Evolutionary conservation across 1,284 basidiomycete genomes (phyloP).

Genomic region (Inonotus hispidus): DNA sequence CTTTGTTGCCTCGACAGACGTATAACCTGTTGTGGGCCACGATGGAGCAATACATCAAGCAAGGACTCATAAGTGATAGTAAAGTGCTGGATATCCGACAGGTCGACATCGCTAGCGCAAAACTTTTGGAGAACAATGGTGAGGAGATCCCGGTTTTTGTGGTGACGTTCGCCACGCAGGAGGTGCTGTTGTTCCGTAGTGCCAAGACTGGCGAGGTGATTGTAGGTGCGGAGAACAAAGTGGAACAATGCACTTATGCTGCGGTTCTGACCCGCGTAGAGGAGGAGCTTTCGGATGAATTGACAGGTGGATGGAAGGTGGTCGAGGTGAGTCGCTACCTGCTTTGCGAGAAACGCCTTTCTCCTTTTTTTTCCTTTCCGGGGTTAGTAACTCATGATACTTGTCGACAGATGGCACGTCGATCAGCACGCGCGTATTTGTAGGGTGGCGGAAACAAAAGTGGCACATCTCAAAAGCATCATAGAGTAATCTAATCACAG

Average conservation of each 20-base stretch:
- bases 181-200: conserved; percentile 89
- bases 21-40: conserved; percentile 98
- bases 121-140: conserved; percentile 76
- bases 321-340: conserved; percentile 64
- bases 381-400: not conserved
- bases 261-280: conserved; percentile 87
- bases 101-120: conserved; percentile 77
- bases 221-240: conserved; percentile 84
- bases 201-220: conserved; percentile 81
- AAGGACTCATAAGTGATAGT: conserved; percentile 86
- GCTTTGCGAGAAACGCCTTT: not conserved
- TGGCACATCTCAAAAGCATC: not conserved
- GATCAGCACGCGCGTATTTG: conserved; percentile 34
- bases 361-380: no score
- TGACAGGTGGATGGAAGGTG: conserved; percentile 98
- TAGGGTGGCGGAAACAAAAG: conserved; percentile 19
- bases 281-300: conserved; percentile 82
- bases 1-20: conserved; percentile 45
- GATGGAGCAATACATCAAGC: conserved; percentile 89
- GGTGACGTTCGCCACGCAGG: conserved; percentile 92
- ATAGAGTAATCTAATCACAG: not conserved
- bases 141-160: conserved; percentile 80
- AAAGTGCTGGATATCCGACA: conserved; percentile 92
- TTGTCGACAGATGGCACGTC: conserved; percentile 31
- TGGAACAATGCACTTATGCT: conserved; percentile 92